Evolutionary conservation across 2,329 filamentous ascomycete species (phyloP).

Genomic region (Cladosporium sp.): DNA sequence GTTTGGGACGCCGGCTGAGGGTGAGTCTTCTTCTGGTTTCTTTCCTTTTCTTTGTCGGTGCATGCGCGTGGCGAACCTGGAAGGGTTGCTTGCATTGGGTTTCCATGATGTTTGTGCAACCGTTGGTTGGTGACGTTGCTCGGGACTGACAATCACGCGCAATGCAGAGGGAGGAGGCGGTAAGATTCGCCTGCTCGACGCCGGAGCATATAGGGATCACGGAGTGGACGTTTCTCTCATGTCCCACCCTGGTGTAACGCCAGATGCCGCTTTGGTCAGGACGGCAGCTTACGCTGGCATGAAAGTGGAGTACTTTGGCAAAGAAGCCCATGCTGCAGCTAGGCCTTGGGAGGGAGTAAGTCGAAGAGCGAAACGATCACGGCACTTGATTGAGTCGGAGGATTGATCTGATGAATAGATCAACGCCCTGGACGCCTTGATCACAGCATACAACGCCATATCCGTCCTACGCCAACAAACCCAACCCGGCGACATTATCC

Average conservation of each 20-base stretch:
- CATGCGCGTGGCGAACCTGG: too few relatives aligned
- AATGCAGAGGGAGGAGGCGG: conserved; percentile 33
- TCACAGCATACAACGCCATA: conserved; percentile 31
- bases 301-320: conserved; percentile 48
- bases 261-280: conserved; percentile 46
- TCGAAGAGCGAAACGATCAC: too few relatives aligned
- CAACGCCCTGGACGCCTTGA: conserved; percentile 33
- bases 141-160: too few relatives aligned
- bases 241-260: conserved; percentile 33
- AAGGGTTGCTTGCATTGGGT: too few relatives aligned
- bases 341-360: conserved; percentile 28
- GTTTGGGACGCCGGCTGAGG: conserved; percentile 41
- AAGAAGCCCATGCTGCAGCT: conserved; percentile 35
- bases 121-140: not conserved
- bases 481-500: conserved; percentile 37
- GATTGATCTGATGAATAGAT: conserved; percentile 14
- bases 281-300: conserved; percentile 51
- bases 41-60: not conserved
- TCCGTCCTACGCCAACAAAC: conserved; percentile 38
- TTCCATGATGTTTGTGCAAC: too few relatives aligned
- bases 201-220: conserved; percentile 40
- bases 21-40: conserved; percentile 27
- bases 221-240: conserved; percentile 33
- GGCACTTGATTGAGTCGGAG: not conserved
- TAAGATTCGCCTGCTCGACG: conserved; percentile 43